A percentile compares a stretch with the other conserved stretches of the same genome.
phyloP scores from a whole-genome alignment of 208 protist species.

The Tritrichomonas musculus region DNA sequence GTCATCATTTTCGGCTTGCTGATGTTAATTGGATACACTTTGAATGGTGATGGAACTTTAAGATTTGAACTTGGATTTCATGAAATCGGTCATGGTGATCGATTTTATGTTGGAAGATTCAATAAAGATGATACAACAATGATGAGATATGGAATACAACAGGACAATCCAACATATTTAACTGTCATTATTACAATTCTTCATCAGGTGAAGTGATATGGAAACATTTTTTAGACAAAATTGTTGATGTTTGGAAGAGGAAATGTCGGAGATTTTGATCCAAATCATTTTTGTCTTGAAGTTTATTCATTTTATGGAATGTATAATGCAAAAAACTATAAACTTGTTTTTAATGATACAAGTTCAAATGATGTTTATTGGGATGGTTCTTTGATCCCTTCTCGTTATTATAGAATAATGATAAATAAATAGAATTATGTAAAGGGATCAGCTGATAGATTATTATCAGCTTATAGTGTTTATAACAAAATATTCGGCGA shows the following conservation, averaged over 20 bases:
- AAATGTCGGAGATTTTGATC: not conserved
- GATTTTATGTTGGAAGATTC: not conserved
- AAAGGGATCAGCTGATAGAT: not conserved
- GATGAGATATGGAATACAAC: not conserved
- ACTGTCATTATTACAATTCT: not conserved
- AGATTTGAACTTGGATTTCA: not conserved
- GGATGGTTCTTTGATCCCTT: not conserved
- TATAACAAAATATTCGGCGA: not conserved
- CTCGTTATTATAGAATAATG: not conserved
- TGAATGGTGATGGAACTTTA: not conserved
- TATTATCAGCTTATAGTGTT: not conserved
- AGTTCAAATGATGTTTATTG: not conserved
- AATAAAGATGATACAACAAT: conserved; percentile 1
- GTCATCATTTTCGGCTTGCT: not conserved
- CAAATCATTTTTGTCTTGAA: not conserved
- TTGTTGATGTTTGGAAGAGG: not conserved
- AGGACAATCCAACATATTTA: not conserved
- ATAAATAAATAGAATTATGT: not conserved
- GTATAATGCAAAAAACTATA: not conserved
- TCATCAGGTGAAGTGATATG: not conserved
- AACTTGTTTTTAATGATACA: not conserved
- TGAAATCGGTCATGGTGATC: not conserved
- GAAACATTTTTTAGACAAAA: not conserved
- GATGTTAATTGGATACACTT: not conserved
- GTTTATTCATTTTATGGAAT: not conserved